Evolutionary conservation across 805 yeast genomes (phyloP).

Genomic region (Blastobotrys chiropterorum): DNA sequence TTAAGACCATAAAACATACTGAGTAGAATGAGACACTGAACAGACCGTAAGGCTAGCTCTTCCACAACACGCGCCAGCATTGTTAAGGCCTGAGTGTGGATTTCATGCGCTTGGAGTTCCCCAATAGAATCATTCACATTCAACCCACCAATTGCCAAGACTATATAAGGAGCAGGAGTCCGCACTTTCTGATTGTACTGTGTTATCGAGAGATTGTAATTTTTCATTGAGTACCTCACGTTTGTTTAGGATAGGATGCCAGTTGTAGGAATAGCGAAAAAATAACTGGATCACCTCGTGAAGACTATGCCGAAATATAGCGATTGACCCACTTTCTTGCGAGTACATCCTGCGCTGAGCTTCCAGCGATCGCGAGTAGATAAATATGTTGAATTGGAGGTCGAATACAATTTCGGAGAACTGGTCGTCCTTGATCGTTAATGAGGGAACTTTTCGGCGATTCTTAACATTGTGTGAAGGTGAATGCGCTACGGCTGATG

Average conservation of each 20-base stretch:
- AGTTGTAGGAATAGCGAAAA: conserved; percentile 4
- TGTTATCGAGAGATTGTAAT: background rate
- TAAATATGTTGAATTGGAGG: background rate
- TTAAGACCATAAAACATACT: conserved; percentile 6
- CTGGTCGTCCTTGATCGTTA: background rate
- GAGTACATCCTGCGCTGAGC: background rate
- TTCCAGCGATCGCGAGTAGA: background rate
- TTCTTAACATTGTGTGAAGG: background rate
- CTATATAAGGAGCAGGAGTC: conserved; percentile 6
- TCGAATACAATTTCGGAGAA: background rate
- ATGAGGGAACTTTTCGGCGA: background rate
- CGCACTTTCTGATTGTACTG: background rate
- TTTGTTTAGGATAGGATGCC: conserved; percentile 6
- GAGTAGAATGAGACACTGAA: conserved; percentile 6
- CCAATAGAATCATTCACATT: conserved; percentile 6
- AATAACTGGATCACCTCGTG: conserved; percentile 2
- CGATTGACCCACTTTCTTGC: background rate
- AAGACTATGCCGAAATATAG: conserved; percentile 5
- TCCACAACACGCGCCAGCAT: conserved; percentile 4
- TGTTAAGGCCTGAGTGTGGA: conserved; percentile 6
- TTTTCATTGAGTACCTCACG: conserved; percentile 2
- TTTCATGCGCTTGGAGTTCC: conserved; percentile 1
- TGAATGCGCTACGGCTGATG: background rate
- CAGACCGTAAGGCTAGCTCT: conserved; percentile 4
- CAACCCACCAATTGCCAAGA: conserved; percentile 6